phyloP scores from a whole-genome alignment of 1,284 basidiomycete species.

The Tilletia walkeri region DNA sequence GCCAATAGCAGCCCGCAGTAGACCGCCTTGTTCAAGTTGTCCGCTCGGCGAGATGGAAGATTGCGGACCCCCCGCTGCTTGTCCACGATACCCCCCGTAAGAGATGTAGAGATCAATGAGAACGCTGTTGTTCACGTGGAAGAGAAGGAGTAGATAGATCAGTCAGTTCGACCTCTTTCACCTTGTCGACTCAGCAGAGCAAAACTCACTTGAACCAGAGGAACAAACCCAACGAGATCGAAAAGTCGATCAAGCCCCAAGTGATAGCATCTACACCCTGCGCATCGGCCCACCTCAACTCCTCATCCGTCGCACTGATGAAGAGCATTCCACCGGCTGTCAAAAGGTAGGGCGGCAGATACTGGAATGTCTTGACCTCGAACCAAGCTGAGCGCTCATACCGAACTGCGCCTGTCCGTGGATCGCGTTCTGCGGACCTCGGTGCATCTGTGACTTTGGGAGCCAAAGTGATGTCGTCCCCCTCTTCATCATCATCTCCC shows the following conservation, averaged over 20 bases:
- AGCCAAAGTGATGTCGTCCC: not conserved
- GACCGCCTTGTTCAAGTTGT: slow-evolving; percentile 5
- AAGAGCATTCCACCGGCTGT: slow-evolving; percentile 47
- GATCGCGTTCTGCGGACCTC: not conserved
- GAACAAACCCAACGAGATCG: slow-evolving; percentile 44
- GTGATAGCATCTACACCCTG: slow-evolving; percentile 50
- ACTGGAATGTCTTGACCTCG: slow-evolving; percentile 44
- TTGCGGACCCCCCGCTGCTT: not conserved
- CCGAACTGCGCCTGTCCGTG: slow-evolving; percentile 1
- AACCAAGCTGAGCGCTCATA: slow-evolving; percentile 28
- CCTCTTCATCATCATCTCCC: slow-evolving; percentile 5
- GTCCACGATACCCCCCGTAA: slow-evolving; percentile 32
- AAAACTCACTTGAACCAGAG: slow-evolving; percentile 39
- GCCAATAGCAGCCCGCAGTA: not conserved
- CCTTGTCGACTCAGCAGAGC: not conserved
- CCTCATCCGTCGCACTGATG: slow-evolving; percentile 55
- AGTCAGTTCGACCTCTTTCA: no score
- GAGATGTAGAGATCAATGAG: slow-evolving; percentile 49
- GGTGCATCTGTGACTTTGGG: not conserved
- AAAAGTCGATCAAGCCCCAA: slow-evolving; percentile 53
- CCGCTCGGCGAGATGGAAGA: not conserved
- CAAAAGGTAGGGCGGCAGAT: slow-evolving; percentile 49
- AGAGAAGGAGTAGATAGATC: no score
- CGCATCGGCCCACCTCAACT: slow-evolving; percentile 49
- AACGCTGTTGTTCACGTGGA: slow-evolving; percentile 20